Evolutionary conservation across 352 stramenopile species (phyloP), one percentile per base, ranked within the genome.

Genomic region (Globisporangium cystogenes): DNA sequence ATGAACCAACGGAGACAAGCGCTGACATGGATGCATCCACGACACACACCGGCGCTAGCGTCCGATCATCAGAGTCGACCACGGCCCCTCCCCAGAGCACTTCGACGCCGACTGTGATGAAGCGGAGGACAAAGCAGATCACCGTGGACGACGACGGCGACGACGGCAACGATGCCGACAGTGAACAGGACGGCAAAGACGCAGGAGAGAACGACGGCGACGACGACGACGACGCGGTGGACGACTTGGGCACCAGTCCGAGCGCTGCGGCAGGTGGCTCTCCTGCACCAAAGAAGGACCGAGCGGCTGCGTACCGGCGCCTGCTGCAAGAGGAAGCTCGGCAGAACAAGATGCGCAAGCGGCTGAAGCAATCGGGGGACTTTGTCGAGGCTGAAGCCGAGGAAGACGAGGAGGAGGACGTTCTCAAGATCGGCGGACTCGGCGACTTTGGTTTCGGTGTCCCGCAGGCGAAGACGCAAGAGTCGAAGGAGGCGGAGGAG

Each of bases 401-500:
- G 48, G 84, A 94, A 76, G 79, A 90, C 42, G 84, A 92, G 36
- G 83, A 94, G 20, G 81, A 94, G 11, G 80, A 94, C 37, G 82
- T 75, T 23, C 71, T 92, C 6, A 86, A 89, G 60, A 94, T 92
- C 45, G 77, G 76, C 20, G 82, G 84, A 4, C 70, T 94, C 0
- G 81, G 81, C 18, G 81, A 94, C 57, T 94, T 92, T 63, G 84
- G 84, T 71, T 94, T 94, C 54, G 84, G 81, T 4, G 82, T 92
- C 5, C 74, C 80, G 0, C 70, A 86, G 57, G 72, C 70, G 6
- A 71, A 77, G 33, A 90, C 76, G 5, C 74, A 87, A 26, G 80
- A 83, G 48, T 81, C 71, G 4, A 91, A 86, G 52, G 84, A 94
- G 18, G 74, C 76, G 0, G 78, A 90, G 60, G 84, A 92, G 15